Evolutionary conservation across 768 basidiomycete species (phyloP).

Genomic region (Termitomyces sp.): DNA sequence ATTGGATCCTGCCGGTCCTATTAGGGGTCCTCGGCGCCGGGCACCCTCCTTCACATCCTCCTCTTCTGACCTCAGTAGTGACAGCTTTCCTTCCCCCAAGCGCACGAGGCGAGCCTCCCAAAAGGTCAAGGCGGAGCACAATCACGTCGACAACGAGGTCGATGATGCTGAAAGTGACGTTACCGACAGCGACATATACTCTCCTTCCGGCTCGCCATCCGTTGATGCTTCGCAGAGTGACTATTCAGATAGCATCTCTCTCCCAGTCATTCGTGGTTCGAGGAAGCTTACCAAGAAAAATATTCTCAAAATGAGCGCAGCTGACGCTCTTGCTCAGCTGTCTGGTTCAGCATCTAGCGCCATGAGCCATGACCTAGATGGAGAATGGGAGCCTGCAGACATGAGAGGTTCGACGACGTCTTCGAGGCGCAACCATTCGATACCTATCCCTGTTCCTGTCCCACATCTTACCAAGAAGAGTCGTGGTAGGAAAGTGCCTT

Average conservation of each 20-base stretch:
- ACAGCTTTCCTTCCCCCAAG: constrained; percentile 2
- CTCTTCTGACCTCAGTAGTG: constrained; percentile 6
- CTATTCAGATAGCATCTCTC: constrained; percentile 13
- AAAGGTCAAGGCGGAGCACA: not conserved
- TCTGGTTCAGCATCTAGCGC: constrained; percentile 5
- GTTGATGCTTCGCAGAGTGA: constrained; percentile 14
- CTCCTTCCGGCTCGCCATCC: constrained; percentile 19
- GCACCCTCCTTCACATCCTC: constrained; percentile 13
- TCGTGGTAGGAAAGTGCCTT: constrained; percentile 64
- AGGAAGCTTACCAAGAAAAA: constrained; percentile 11
- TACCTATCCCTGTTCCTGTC: constrained; percentile 51
- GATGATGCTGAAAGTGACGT: constrained; percentile 14
- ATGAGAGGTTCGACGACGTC: not conserved
- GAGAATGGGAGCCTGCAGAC: constrained; percentile 4
- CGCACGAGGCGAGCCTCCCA: constrained; percentile 4
- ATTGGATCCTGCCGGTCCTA: not conserved
- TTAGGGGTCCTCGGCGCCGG: constrained; percentile 5
- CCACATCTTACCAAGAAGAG: constrained; percentile 71
- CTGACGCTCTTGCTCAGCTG: constrained; percentile 19
- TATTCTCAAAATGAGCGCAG: constrained; percentile 14
- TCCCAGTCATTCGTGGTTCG: not conserved
- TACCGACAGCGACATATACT: constrained; percentile 16
- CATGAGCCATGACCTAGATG: constrained; percentile 4
- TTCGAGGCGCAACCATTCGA: constrained; percentile 14
- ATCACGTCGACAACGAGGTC: not conserved